These are phyloP conservation scores for Arthrobotrys musiformis DNA, from an alignment of 2,329 filamentous ascomycete genomes.

Conservation along the genomic window DNA sequence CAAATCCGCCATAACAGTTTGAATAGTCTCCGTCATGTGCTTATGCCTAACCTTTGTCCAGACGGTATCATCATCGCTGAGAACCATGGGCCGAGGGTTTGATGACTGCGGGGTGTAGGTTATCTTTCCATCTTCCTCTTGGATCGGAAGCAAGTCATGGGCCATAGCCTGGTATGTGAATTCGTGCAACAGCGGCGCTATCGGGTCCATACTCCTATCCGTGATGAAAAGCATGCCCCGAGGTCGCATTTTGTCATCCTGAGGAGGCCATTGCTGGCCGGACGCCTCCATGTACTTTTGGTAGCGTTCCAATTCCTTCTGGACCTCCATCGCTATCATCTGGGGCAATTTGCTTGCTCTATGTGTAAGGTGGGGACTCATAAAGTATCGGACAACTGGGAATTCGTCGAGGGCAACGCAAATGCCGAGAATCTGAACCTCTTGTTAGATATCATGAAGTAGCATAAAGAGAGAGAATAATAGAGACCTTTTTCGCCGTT, in stretches of 20 bases:
- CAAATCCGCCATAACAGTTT: constrained; percentile 91
- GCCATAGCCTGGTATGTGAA: constrained; percentile 99
- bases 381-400: constrained; percentile 90
- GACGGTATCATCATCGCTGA: constrained; percentile 88
- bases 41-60: constrained; percentile 95
- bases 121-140: constrained; percentile 82
- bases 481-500: constrained; percentile 82
- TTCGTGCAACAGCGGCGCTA: constrained; percentile 88
- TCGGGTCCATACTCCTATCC: constrained; percentile 91
- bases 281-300: constrained; percentile 66
- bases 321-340: constrained; percentile 88
- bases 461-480: neutral
- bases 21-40: constrained; percentile 98
- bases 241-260: constrained; percentile 69
- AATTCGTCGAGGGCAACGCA: constrained; percentile 95
- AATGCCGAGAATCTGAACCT: constrained; percentile 77
- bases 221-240: constrained; percentile 86
- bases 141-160: constrained; percentile 87
- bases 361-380: constrained; percentile 74
- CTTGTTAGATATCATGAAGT: neutral
- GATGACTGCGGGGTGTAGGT: constrained; percentile 79
- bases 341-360: constrained; percentile 88
- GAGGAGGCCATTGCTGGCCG: constrained; percentile 30
- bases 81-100: constrained; percentile 86
- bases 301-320: constrained; percentile 90